Base-by-base conservation (phyloP, 805 yeast genomes). In the Blastobotrys muscicola region DNA sequence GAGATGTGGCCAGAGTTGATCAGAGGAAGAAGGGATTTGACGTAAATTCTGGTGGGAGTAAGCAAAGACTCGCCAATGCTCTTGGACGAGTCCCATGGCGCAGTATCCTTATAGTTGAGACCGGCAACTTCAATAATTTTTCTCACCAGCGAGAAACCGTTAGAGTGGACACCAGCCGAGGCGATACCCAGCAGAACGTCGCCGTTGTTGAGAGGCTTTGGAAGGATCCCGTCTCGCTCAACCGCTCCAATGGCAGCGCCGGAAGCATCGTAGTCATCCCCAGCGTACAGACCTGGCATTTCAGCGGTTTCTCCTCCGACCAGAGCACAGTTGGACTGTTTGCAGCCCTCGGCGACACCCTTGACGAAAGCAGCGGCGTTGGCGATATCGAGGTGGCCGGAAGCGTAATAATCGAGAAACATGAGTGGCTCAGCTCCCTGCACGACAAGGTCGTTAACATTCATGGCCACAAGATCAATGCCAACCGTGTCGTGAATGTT, bases 171-270 rank as follows among this genome's bases (percentile, higher is more conserved):
- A 57, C 99, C 99, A 59, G 82, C 84, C 5, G 97, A 86, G 36
- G 76, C 84, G 51, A 92, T 68, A 46, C 98, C 99, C 40, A 92
- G 69, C 35, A 92, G 61, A 12, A 87, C 78, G 61, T 92, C 82
- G 33, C 97, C 97, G 14, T 67, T 74, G 29, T 68, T 56, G 94
- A 92, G 85, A 39, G 65, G 70, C 51, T 74, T 74, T 40, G 99
- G 99, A 52, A 92, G 70, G 39, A 92, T 76, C 48, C 75, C 72
- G 45, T 68, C 65, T 57, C 82, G 85, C 52, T 75, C 68, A 4
- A 92, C 97, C 10, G 98, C 98, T 58, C 99, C 99, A 36, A 92
- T 89, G 43, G 97, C 94, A 32, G 98, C 94, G 65, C 99, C 99
- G 59, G 90, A 92, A 48, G 96, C 89, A 65, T 92, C 99, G 61